Evolutionary conservation across 2,329 filamentous ascomycete species (phyloP), one percentile per base, ranked within the genome.

Genomic region (Colletotrichum falcatum): DNA sequence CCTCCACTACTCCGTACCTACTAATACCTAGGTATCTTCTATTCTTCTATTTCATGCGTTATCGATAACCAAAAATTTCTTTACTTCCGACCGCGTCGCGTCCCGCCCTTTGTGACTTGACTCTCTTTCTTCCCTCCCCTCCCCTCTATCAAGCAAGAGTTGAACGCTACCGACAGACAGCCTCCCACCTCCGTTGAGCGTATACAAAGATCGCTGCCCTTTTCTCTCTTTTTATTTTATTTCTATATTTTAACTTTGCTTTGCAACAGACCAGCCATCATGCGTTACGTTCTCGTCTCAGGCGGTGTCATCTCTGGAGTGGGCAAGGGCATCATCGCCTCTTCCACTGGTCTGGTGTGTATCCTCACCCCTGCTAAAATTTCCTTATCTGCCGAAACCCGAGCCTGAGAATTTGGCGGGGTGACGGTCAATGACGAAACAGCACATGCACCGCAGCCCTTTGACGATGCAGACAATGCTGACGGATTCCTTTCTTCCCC

Each of bases 301-400:
- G 75, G 76, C 74, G 85, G 85, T 79, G 85, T 87, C 72, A 89
- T 89, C 75, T 87, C 85, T 74, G 87, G 87, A 71, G 86, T 88
- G 76, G 87, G 87, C 74, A 89, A 90, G 77, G 84, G 91, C 81
- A 89, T 92, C 68, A 92, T 92, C 53, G 69, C 69, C 61, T 92
- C 90, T 76, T 91, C 89, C 67, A 90, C 91, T 48, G 92, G 92
- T 59, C 84, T 94, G 66, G 67, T 80, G 65, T 58, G 68, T 71
- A 58, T 66, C 48, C 42, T 30, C 49, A 53, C 33, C 65, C 76
- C 65, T 63, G 65, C 30, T 58, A n/a, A 67, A 58, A 63, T 75
- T 66, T 71, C 72, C 12, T 75, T 74, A 48, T 75, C 74, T 16
- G 72, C 72, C 48, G 16, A 69, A 74, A 39, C 33, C 35, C 35